phyloP scores from a whole-genome alignment of 306 rosid species.

The Ormosia emarginata region DNA sequence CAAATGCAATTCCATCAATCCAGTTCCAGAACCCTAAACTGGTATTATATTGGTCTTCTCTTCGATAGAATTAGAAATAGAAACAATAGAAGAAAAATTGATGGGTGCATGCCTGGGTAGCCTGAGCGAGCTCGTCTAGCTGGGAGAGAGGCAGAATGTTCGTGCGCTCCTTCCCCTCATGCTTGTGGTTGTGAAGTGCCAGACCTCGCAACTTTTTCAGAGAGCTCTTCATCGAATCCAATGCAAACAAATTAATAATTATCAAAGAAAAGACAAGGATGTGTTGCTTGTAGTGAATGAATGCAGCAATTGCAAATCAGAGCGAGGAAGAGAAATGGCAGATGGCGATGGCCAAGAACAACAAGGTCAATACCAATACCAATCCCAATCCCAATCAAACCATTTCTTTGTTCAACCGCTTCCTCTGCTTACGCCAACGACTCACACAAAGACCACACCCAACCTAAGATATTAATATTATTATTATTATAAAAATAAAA shows the following conservation, averaged over 20 bases:
- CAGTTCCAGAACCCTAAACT: no score
- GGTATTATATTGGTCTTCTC: no score
- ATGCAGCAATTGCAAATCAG: no score
- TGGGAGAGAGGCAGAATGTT: slow-evolving; percentile 56
- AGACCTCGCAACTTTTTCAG: slow-evolving; percentile 77
- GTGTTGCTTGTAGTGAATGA: no score
- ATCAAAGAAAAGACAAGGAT: no score
- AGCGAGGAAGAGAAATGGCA: not conserved
- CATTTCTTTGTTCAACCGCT: slow-evolving; percentile 28
- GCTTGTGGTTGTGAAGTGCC: slow-evolving; percentile 66
- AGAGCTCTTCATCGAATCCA: slow-evolving; percentile 57
- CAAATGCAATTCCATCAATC: not conserved
- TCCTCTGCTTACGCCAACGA: slow-evolving; percentile 29
- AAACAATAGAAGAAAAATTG: not conserved
- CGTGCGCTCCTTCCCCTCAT: slow-evolving; percentile 43
- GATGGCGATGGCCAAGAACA: not conserved
- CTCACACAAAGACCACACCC: not conserved
- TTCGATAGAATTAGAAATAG: not conserved
- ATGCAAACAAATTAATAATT: no score
- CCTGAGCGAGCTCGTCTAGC: slow-evolving; percentile 90
- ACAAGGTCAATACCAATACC: not conserved
- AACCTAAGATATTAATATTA: not conserved
- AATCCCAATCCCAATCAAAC: not conserved
- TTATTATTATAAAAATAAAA: no score
- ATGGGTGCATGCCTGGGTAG: slow-evolving; percentile 47